Base-by-base conservation (phyloP, 768 basidiomycete species). In the Tulasnella sp. region DNA sequence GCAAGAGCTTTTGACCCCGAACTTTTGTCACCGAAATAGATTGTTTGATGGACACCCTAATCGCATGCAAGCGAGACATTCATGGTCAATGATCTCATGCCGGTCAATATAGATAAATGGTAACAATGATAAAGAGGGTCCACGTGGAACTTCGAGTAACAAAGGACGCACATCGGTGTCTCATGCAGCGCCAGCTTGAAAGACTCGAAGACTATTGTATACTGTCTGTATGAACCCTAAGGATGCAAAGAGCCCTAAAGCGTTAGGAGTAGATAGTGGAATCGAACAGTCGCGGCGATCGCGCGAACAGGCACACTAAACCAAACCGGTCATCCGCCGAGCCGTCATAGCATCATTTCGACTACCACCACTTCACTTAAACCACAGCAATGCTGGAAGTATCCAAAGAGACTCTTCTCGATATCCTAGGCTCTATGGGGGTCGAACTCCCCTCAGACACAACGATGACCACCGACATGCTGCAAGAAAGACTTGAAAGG, bases 391-490 rank as follows among this genome's bases (percentile, higher is more conserved):
- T 68, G 62, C 27, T 68, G 16, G 31, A 68, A 18, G 62, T 62
- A 19, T 77, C 76, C 8, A 46, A 39, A 52, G 76, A 62, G 1
- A 38, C 34, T 21, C 39, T 62, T 42, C 58, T 77, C 36, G 36
- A 77, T 31, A 52, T 77, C 31, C 76, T 77, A 46, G 40, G 40
- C 10, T 52, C 76, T 56, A 31, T 77, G 52, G 76, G 62, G 16
- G 56, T 77, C 38, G 56, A 77, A 68, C 48, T 62, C 5, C 76
- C 48, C 31, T 27, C 76, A 5, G 58, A 77, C 21, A 77, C 76
- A 12, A 62, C 58, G 48, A 34, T 62, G 58, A 39, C 76, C n/a
- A 44, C 76, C n/a, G 40, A 36, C 10, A 31, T 38, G 19, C n/a
- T 77, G 46, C n/a, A 77, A 62, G 38, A 44, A 36, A 31, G 62